Base-by-base conservation (phyloP, 352 stramenopile genomes). In the Phytophthora megakarya region DNA sequence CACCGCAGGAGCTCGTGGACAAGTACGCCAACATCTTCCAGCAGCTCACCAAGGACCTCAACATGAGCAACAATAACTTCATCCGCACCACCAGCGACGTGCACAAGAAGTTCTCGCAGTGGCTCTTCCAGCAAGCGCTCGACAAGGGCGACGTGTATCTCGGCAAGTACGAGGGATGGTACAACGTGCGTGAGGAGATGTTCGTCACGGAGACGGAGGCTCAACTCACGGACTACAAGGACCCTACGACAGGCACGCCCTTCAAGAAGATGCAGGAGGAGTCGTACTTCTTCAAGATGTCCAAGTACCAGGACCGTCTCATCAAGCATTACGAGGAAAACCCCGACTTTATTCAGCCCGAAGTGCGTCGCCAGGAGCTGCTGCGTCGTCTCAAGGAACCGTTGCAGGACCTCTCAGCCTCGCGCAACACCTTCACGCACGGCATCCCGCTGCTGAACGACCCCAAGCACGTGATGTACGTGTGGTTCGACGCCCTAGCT, bases 211-310 rank as follows among this genome's bases (percentile, higher is more conserved):
- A 99, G 61, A 97, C 81, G 26, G 97, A 99, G 57, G 97, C 97
- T 8, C 81, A 98, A 72, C 76, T 96, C 46, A 95, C 86, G 16
- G 88, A 99, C 66, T 99, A 93, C 81, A 98, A 98, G 64, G 96
- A 99, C 85, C 92, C 93, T 11, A 82, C 73, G 4, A 97, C 89
- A 1, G 97, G 97, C 19, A 73, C 87, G 21, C 93, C 95, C 8
- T 89, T 99, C 56, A 98, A 99, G 77, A 97, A 98, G 61, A 98
- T 99, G 70, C 84, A 97, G 64, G 97, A 99, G 79, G 87, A 98
- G 67, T 98, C 89, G 55, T 99, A 99, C 82, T 99, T 99, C 70
- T 99, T 99, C 83, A 96, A 93, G 69, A 99, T 99, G 97, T 97
- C 91, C 67, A 98, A 98, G 57, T 99, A 99, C 75, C 95, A 98